These are phyloP conservation scores for Aspergillus quadricinctus DNA, from an alignment of 2,329 filamentous ascomycete genomes.

Conservation along the genomic window DNA sequence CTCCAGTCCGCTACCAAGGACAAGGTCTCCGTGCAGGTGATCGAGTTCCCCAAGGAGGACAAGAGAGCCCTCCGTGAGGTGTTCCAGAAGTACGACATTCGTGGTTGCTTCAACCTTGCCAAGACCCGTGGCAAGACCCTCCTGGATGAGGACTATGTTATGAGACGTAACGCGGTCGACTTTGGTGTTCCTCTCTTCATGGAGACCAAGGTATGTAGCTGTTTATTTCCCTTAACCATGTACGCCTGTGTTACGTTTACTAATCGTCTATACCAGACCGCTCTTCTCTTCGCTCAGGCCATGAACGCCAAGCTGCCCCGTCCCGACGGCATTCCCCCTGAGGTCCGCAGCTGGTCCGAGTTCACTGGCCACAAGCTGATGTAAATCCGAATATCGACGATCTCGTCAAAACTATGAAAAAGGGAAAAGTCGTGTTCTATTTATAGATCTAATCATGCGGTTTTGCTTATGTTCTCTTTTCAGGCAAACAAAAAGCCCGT, in stretches of 20 bases:
- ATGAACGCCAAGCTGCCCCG: constrained; percentile 95
- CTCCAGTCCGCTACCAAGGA: constrained; percentile 68
- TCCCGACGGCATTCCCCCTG: constrained; percentile 78
- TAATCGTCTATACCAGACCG: constrained; percentile 61
- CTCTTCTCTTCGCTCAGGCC: constrained; percentile 90
- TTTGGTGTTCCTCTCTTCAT: constrained; percentile 97
- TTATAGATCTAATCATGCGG: constrained; percentile 18
- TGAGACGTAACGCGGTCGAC: constrained; percentile 96
- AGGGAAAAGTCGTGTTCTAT: constrained; percentile 15
- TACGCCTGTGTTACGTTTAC: background rate
- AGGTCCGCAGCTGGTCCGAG: constrained; percentile 92
- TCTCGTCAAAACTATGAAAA: constrained; percentile 13
- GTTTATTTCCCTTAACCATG: background rate
- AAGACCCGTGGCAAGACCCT: constrained; percentile 76
- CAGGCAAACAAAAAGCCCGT: constrained; percentile 16
- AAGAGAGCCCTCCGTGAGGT: constrained; percentile 92
- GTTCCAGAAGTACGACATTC: constrained; percentile 95
- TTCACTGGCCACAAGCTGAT: constrained; percentile 71
- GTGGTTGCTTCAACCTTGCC: constrained; percentile 92
- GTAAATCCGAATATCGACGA: constrained; percentile 27
- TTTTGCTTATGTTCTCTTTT: constrained; percentile 11
- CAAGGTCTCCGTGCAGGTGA: constrained; percentile 72
- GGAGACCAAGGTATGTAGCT: constrained; percentile 79
- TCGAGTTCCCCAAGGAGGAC: constrained; percentile 94
- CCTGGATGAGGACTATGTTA: constrained; percentile 93